phyloP scores from a whole-genome alignment of 352 stramenopile genomes.

The Phytopythium montanum region DNA sequence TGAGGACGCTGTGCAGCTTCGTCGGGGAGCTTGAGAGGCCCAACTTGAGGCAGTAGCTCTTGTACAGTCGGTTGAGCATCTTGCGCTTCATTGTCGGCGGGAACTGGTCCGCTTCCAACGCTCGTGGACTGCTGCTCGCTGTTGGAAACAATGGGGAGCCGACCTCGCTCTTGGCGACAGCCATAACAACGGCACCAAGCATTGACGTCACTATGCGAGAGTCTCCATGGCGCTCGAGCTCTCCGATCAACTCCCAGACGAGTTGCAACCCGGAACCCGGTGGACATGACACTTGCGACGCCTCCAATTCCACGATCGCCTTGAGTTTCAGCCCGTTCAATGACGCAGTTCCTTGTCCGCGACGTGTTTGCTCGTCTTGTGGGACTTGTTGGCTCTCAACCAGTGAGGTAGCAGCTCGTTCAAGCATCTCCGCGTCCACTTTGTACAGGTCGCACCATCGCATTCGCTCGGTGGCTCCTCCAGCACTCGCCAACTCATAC shows the following conservation, averaged over 20 bases:
- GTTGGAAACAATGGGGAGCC: not conserved
- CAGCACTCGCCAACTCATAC: conserved; percentile 24
- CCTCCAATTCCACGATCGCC: not conserved
- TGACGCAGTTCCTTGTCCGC: not conserved
- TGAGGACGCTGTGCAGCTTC: conserved; percentile 45
- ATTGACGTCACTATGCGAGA: conserved; percentile 15
- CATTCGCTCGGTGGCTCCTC: conserved; percentile 28
- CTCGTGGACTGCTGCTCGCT: not conserved
- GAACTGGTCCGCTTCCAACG: not conserved
- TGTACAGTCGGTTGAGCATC: conserved; percentile 65
- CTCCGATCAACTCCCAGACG: conserved; percentile 53
- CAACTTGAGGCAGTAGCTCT: conserved; percentile 40
- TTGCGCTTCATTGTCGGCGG: conserved; percentile 39
- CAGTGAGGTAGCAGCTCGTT: not conserved
- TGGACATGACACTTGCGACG: not conserved
- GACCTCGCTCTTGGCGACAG: conserved; percentile 25
- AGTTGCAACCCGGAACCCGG: conserved; percentile 54
- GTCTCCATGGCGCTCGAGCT: conserved; percentile 19
- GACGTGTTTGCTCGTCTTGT: not conserved
- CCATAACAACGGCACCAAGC: conserved; percentile 34
- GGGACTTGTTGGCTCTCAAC: too few relatives aligned
- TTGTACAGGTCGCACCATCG: conserved; percentile 19
- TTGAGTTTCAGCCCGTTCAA: not conserved
- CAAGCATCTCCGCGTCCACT: conserved; percentile 14
- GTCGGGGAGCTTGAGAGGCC: conserved; percentile 37